Conservation (phyloP, 1,284 basidiomycete species). For the Cutaneotrichosporon sp. region DNA sequence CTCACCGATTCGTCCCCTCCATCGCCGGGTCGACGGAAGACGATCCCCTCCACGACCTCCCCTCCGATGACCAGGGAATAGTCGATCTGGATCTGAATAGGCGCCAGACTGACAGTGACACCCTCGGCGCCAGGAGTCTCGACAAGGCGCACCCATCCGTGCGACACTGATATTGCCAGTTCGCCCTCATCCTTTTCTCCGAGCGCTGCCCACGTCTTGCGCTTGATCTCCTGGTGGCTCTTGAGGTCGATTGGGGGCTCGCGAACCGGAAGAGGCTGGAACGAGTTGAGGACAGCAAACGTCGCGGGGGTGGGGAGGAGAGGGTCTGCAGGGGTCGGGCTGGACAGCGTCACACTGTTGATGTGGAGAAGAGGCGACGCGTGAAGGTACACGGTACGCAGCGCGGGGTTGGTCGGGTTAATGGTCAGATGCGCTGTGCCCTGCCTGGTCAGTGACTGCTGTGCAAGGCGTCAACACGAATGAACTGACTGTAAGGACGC, state of each 20-base stretch:
- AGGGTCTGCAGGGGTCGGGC: constrained; percentile 35
- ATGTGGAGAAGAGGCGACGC: constrained; percentile 42
- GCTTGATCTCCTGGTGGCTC: constrained; percentile 87
- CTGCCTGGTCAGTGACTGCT: constrained; percentile 28
- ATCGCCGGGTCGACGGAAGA: constrained; percentile 42
- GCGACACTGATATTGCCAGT: constrained; percentile 83
- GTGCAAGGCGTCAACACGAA: constrained; percentile 28
- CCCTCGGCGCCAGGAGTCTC: constrained; percentile 23
- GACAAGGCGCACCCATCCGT: constrained; percentile 58
- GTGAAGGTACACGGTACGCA: constrained; percentile 44
- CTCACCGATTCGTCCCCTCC: constrained; percentile 59
- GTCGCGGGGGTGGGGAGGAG: constrained; percentile 63
- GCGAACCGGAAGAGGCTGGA: constrained; percentile 33
- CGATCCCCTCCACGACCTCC: constrained; percentile 40
- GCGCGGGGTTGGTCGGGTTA: constrained; percentile 36
- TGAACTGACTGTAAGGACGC: constrained; percentile 29
- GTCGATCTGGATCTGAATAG: constrained; percentile 46
- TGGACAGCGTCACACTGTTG: constrained; percentile 40
- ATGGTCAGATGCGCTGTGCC: constrained; percentile 45
- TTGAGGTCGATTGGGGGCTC: constrained; percentile 65
- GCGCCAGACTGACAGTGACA: constrained; percentile 29
- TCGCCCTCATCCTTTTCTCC: constrained; percentile 91
- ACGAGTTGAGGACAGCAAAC: constrained; percentile 61
- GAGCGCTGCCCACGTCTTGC: constrained; percentile 81
- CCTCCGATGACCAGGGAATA: constrained; percentile 39